Percentiles rank a stretch among this genome's conserved stretches.
Conservation (phyloP, 306 rosid species). For the Sophora flavescens region DNA sequence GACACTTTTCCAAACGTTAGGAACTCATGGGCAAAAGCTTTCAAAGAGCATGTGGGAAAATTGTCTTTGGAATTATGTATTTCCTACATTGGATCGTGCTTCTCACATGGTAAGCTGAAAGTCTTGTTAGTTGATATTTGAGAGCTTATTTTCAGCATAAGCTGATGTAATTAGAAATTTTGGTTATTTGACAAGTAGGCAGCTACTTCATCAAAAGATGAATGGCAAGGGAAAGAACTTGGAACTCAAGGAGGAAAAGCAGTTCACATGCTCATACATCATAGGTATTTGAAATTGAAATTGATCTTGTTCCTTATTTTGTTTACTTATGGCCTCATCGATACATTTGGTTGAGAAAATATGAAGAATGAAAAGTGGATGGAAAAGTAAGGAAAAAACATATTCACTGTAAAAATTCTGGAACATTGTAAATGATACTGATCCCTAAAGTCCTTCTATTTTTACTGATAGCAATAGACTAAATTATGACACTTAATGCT, state of each 20-base stretch:
- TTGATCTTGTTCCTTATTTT: constrained; percentile 16
- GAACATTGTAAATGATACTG: neutral
- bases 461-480: constrained; percentile 1
- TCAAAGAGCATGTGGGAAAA: constrained; percentile 92
- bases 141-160: constrained; percentile 34
- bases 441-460: constrained; percentile 22
- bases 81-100: constrained; percentile 88
- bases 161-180: constrained; percentile 35
- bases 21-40: constrained; percentile 94
- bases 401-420: constrained; percentile 28
- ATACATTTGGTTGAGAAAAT: constrained; percentile 36
- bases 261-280: constrained; percentile 98
- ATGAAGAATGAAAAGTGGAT: constrained; percentile 28
- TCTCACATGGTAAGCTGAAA: constrained; percentile 85
- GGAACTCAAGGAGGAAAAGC: constrained; percentile 99
- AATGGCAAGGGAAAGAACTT: constrained; percentile 98
- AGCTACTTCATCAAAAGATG: constrained; percentile 96
- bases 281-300: constrained; percentile 66
- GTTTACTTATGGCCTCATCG: constrained; percentile 26
- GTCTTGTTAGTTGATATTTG: constrained; percentile 39
- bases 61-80: constrained; percentile 96
- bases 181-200: constrained; percentile 62
- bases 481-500: constrained; percentile 9
- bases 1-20: constrained; percentile 93
- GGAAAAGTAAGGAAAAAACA: constrained; percentile 10